Base-by-base conservation (phyloP, 2,329 filamentous ascomycete genomes). In the Hypoxylon sp. region DNA sequence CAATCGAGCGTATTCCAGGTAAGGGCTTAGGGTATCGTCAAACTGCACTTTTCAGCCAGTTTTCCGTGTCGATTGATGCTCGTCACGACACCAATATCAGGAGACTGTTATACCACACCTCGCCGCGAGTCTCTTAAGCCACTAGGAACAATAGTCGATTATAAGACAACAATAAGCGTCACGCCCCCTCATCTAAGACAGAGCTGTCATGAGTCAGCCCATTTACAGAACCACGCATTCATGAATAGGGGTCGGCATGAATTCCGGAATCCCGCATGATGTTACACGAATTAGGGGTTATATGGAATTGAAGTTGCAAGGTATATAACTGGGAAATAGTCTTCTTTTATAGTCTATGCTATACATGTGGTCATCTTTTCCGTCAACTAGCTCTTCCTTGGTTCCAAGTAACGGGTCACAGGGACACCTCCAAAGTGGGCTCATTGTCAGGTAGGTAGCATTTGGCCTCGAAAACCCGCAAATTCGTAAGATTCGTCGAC, bases 171-270 rank as follows among this genome's bases (percentile, higher is more conserved):
- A 57, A 47, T 47, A 17, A 44, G 42, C 26, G 10, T 39, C 29
- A 13, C 13, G 17, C 14, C 3, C 39, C 39, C 14, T 10, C 39
- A n/a, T 10, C 17, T 17, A 44, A 10, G 39, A 44, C 39, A 8
- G 17, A 44, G 5, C 5, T 39, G 39, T 57, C 37, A 31, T 57
- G 44, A 47, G 53, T 57, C 53, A 47, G 42, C 46, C 53, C 46
- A n/a, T 47, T 44, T 22, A 57, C 42, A 31, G 31, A 19, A 8
- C 24, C 22, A 17, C 26, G 11, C 6, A 47, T 35, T 24, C 46
- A 31, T 10, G 24, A 22, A 33, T 10, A 31, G 26, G 53, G 29
- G 14, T 46, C 46, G 26, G 33, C n/a, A 14, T 31, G 39, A 35
- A 57, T 57, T 24, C 35, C 22, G 37, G 46, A 33, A 35, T 57